Conservation (phyloP, 176 grass and related monocot genomes). For the Oropetium thomaeum region DNA sequence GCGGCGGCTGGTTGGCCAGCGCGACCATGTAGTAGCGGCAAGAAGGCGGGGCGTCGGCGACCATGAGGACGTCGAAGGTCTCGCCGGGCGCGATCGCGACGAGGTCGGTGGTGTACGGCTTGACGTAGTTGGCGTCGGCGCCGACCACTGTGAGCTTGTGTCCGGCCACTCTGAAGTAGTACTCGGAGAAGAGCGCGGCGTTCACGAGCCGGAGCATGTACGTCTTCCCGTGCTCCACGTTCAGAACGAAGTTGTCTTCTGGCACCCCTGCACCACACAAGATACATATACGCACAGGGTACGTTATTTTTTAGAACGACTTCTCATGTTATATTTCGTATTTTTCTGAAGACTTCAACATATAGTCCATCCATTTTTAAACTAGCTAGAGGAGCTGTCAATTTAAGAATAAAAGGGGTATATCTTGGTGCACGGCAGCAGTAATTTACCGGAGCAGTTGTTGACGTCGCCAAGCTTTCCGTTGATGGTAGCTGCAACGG, state of each 20-base stretch:
- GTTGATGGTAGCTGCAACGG: slow-evolving; percentile 37
- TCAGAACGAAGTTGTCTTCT: not conserved
- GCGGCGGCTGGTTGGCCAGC: not conserved
- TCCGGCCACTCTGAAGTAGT: not conserved
- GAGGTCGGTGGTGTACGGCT: slow-evolving; percentile 16
- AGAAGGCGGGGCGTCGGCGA: not conserved
- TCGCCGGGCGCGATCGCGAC: not conserved
- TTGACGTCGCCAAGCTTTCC: slow-evolving; percentile 51
- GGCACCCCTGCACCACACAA: not conserved
- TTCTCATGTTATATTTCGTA: no score
- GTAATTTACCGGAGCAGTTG: slow-evolving; percentile 23
- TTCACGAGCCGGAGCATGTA: not conserved
- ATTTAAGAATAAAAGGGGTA: no score
- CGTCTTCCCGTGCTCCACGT: not conserved
- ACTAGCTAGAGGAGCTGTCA: no score
- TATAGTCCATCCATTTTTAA: no score
- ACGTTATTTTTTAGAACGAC: not conserved
- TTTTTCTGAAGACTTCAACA: no score
- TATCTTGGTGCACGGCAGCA: not conserved
- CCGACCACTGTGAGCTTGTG: slow-evolving; percentile 13
- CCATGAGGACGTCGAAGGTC: slow-evolving; percentile 15
- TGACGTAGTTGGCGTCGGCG: not conserved
- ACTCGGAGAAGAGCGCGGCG: not conserved
- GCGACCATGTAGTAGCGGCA: slow-evolving; percentile 16
- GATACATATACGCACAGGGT: not conserved